phyloP scores from a whole-genome alignment of 345 rosid species.

The Euphorbia tirucalli region DNA sequence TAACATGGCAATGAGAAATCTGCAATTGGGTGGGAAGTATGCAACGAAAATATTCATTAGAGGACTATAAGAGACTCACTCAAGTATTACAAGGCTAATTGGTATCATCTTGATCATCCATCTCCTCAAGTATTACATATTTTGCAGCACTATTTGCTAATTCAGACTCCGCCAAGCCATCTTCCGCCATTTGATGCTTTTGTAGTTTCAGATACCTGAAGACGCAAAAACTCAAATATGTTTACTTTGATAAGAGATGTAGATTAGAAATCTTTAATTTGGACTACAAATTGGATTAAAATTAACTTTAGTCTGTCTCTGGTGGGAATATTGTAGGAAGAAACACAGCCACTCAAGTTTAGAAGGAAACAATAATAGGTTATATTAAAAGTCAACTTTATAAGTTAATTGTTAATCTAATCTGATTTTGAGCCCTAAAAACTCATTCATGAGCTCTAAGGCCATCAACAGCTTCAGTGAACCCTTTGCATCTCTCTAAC shows the following conservation, averaged over 20 bases:
- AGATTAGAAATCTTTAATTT: background rate
- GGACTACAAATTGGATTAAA: background rate
- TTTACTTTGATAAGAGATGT: background rate
- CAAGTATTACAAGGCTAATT: constrained; percentile 23
- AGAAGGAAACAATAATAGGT: background rate
- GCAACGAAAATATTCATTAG: background rate
- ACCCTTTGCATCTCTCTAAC: background rate
- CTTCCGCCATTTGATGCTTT: constrained; percentile 40
- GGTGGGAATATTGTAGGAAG: background rate
- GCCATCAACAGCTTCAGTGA: background rate
- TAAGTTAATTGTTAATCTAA: background rate
- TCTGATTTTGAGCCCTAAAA: background rate
- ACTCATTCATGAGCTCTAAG: background rate
- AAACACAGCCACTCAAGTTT: background rate
- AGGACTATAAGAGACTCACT: constrained; percentile 21
- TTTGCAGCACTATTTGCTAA: constrained; percentile 44
- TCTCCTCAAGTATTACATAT: constrained; percentile 89
- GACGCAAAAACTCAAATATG: background rate
- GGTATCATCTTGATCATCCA: constrained; percentile 60
- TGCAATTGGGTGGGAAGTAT: background rate
- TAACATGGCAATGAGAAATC: background rate
- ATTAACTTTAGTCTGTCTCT: background rate
- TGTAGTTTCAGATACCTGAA: constrained; percentile 73
- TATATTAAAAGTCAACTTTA: background rate
- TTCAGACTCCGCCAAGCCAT: constrained; percentile 23